Evolutionary conservation across 176 grass and related monocot species (phyloP).

Genomic region (Hsuehochloa calcarea): DNA sequence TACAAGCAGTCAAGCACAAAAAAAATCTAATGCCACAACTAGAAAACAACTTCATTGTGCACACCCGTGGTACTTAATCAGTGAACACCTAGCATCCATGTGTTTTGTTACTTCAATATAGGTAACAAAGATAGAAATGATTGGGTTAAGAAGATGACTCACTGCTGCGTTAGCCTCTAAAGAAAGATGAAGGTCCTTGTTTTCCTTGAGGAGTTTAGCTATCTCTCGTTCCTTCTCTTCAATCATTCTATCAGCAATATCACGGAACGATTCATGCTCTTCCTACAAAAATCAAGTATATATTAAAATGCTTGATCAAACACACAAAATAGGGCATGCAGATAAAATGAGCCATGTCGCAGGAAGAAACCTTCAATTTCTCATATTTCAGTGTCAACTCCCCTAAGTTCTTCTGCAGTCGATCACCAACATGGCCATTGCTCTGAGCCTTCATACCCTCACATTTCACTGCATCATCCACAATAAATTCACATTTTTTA

Average conservation of each 20-base stretch:
- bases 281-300: conserved; percentile 54
- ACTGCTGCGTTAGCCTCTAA: conserved; percentile 60
- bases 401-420: conserved; percentile 71
- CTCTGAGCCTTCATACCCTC: conserved; percentile 65
- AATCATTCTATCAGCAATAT: conserved; percentile 94
- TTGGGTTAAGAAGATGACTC: conserved; percentile 24
- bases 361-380: conserved; percentile 78
- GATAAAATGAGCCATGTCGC: conserved; percentile 19
- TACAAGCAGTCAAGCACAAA: not conserved
- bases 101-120: conserved; percentile 1
- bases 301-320: conserved; percentile 33
- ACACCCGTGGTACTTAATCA: not conserved
- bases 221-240: conserved; percentile 91
- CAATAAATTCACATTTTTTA: conserved; percentile 10
- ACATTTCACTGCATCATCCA: conserved; percentile 72
- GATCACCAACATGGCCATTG: conserved; percentile 63
- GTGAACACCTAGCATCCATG: not conserved
- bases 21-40: not conserved
- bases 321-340: not conserved
- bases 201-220: conserved; percentile 71
- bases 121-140: conserved; percentile 24
- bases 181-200: conserved; percentile 67
- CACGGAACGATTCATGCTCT: conserved; percentile 81
- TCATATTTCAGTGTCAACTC: conserved; percentile 74
- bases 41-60: not conserved